phyloP scores from a whole-genome alignment of 805 yeast species.

The Saturnispora sekii region DNA sequence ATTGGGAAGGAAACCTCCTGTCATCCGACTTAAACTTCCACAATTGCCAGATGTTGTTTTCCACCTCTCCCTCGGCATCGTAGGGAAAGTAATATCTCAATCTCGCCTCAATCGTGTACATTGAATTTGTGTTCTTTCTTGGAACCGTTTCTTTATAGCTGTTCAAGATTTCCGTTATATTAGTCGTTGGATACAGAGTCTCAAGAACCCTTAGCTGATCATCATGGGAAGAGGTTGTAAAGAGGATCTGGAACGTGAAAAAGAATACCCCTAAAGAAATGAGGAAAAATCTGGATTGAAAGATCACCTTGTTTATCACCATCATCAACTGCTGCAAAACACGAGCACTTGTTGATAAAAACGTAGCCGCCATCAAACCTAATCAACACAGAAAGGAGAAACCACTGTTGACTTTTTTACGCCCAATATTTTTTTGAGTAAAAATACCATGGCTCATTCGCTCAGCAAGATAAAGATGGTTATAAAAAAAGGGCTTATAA shows the following conservation, averaged over 20 bases:
- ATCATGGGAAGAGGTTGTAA: constrained; percentile 5
- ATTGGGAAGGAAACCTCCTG: constrained; percentile 22
- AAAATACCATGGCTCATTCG: neutral
- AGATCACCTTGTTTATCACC: neutral
- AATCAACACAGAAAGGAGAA: neutral
- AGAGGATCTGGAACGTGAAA: constrained; percentile 1
- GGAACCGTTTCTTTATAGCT: constrained; percentile 15
- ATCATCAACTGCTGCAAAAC: neutral
- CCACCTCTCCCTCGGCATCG: constrained; percentile 17
- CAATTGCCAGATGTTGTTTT: constrained; percentile 25
- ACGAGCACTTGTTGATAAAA: neutral
- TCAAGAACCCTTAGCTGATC: constrained; percentile 7
- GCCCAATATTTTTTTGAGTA: neutral
- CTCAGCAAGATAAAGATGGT: neutral
- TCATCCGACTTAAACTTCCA: constrained; percentile 21
- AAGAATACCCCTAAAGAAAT: constrained; percentile 4
- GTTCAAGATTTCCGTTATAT: constrained; percentile 4
- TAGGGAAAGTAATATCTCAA: constrained; percentile 20
- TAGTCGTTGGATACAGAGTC: constrained; percentile 11
- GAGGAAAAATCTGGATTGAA: neutral
- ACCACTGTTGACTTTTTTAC: neutral
- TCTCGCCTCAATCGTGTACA: constrained; percentile 22
- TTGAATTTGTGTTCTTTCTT: constrained; percentile 14
- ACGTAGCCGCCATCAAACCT: constrained; percentile 1
- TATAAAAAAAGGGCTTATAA: neutral